A percentile compares a stretch with the other conserved stretches of the same genome.
Evolutionary conservation across 2,329 filamentous ascomycete genomes (phyloP).

Genomic region (Fusarium incarnatum): DNA sequence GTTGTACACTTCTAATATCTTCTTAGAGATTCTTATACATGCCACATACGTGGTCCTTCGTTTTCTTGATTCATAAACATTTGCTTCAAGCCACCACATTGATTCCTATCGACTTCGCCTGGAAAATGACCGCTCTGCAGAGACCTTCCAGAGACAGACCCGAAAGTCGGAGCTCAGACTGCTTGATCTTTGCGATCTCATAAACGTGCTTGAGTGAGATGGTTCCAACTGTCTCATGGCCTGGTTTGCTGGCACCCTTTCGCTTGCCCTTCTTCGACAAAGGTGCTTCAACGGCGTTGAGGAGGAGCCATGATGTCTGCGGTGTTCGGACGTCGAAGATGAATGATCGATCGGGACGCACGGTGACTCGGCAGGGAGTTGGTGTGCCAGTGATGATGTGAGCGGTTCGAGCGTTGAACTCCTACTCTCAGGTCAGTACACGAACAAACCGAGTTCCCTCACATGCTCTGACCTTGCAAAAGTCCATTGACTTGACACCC

Average conservation of each 20-base stretch:
- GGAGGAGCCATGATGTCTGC: slow-evolving; percentile 89
- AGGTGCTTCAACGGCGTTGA: slow-evolving; percentile 83
- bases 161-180: slow-evolving; percentile 78
- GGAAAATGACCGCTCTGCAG: slow-evolving; percentile 78
- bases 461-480: slow-evolving; percentile 83
- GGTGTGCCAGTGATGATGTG: slow-evolving; percentile 86
- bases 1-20: slow-evolving; percentile 43
- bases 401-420: slow-evolving; percentile 95
- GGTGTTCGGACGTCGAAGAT: slow-evolving; percentile 93
- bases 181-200: slow-evolving; percentile 98
- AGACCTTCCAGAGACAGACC: slow-evolving; percentile 77
- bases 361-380: slow-evolving; percentile 88
- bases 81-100: slow-evolving; percentile 70
- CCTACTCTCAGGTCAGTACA: slow-evolving; percentile 64
- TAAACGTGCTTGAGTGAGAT: slow-evolving; percentile 95
- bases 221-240: slow-evolving; percentile 81
- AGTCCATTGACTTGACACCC: slow-evolving; percentile 99
- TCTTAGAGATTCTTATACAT: slow-evolving; percentile 27
- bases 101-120: slow-evolving; percentile 81
- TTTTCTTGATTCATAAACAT: slow-evolving; percentile 2
- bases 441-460: neutral
- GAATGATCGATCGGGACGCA: slow-evolving; percentile 93
- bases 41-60: slow-evolving; percentile 23
- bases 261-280: slow-evolving; percentile 77
- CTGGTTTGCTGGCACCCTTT: slow-evolving; percentile 80